phyloP scores from a whole-genome alignment of 2,329 filamentous ascomycete species.

The Calonectria naviculata region DNA sequence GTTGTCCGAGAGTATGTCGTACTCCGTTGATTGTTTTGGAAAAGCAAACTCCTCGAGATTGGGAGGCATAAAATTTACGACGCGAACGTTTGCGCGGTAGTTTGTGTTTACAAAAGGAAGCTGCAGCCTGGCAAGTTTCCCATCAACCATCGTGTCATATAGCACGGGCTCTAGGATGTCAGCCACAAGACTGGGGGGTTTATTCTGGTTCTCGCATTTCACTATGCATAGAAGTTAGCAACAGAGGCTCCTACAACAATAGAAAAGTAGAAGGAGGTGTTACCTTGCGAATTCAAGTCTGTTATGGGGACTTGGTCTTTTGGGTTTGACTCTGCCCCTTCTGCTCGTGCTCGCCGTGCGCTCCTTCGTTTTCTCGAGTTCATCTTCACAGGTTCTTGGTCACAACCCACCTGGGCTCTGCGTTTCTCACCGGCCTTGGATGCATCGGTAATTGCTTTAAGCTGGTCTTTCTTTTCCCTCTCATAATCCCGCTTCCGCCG shows the following conservation, averaged over 20 bases:
- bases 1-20: conserved; percentile 60
- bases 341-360: conserved; percentile 25
- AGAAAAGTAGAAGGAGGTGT: neutral
- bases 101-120: conserved; percentile 81
- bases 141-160: conserved; percentile 57
- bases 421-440: conserved; percentile 52
- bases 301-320: conserved; percentile 39
- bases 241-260: neutral
- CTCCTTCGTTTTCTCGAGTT: conserved; percentile 41
- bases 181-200: conserved; percentile 48
- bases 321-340: conserved; percentile 23
- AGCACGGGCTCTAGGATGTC: conserved; percentile 52
- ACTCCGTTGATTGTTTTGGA: conserved; percentile 56
- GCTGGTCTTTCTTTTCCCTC: conserved; percentile 54
- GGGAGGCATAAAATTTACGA: conserved; percentile 83
- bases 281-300: conserved; percentile 46
- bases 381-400: conserved; percentile 39
- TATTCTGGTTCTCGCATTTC: conserved; percentile 56
- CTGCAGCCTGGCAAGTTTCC: conserved; percentile 46
- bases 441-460: conserved; percentile 51
- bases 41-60: conserved; percentile 77
- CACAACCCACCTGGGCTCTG: conserved; percentile 41
- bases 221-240: conserved; percentile 48
- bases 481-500: conserved; percentile 75
- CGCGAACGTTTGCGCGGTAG: conserved; percentile 77